phyloP scores from a whole-genome alignment of 164 flowering plant genomes.

The Magnolia sinica region DNA sequence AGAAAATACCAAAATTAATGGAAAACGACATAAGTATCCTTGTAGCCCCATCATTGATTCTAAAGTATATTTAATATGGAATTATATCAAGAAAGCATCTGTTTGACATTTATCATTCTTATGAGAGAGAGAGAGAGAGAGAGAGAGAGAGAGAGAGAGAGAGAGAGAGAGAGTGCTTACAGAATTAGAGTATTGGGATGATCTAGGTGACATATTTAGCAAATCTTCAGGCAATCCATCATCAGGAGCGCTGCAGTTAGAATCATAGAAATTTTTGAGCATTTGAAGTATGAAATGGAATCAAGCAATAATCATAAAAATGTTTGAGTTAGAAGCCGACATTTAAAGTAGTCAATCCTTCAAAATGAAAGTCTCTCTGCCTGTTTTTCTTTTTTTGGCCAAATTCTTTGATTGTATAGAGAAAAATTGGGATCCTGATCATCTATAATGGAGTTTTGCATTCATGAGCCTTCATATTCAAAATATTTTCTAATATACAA shows the following conservation, averaged over 20 bases:
- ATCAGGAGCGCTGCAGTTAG: conserved; percentile 16
- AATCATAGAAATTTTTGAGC: neutral
- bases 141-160: neutral
- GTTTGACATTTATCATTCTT: neutral
- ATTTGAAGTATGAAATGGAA: neutral
- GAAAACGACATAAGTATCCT: neutral
- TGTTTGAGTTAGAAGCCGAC: neutral
- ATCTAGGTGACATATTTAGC: conserved; percentile 6
- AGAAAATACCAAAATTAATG: no score
- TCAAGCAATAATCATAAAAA: neutral
- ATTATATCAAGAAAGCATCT: neutral
- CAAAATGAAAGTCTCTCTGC: neutral
- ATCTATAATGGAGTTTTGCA: neutral
- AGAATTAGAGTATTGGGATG: conserved; percentile 6
- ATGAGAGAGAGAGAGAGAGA: neutral
- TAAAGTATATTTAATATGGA: neutral
- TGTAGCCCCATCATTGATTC: neutral
- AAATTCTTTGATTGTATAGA: neutral
- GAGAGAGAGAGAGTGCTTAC: conserved; percentile 12
- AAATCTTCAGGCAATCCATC: conserved; percentile 2
- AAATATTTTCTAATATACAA: neutral
- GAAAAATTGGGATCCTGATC: neutral
- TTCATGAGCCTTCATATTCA: neutral
- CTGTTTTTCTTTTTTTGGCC: neutral
- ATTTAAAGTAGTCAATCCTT: neutral